Base-by-base conservation (phyloP, 164 flowering plant species). In the Akebia trifoliata region DNA sequence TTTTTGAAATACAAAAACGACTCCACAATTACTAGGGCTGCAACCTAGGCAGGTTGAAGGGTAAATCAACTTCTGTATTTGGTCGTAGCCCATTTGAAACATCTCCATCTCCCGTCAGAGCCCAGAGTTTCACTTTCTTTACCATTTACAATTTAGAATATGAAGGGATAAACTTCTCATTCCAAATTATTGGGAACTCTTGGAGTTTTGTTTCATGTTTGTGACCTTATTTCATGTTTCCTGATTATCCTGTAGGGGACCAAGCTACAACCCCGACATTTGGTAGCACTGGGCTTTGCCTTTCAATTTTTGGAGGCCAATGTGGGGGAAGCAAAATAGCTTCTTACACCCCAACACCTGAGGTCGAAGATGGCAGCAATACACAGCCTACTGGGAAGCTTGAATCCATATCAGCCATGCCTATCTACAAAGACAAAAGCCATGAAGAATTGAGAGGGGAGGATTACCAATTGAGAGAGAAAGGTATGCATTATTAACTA, bases 361-460 rank as follows among this genome's bases (percentile, higher is more conserved):
- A 90, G 59, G 70, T 71, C 37, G 97, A 87, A 66, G 69, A 69
- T 28, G 77, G 69, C 64, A 61, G 64, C 61, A 68, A 76, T 65
- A 48, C 80, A 26, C 85, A 79, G 70, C 67, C 81, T 22, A 72
- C 85, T 69, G 95, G 82, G 42, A 94, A 84, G 75, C 78, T 94
- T 65, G 96, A 83, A 70, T 90, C 99, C 20, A 84, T 90, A 75
- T 90, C 96, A 8, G 99, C 96, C 29, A 94, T 94, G 99, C 85
- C 95, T 37, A 82, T 66, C 6, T 90, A 87, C 76, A 94, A 83
- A 68, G 95, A 86, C 22, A 94, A 94, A 72, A 84, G 95, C 71
- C 97, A 87, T 61, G 99, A 94, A 67, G 99, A 94, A 65, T 84
- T 94, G 45, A 77, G 97, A 62, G 90, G 99, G 99, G 99, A 90